These are phyloP conservation scores for Mycena haematopus DNA, from an alignment of 768 basidiomycete species.

Conservation along the genomic window DNA sequence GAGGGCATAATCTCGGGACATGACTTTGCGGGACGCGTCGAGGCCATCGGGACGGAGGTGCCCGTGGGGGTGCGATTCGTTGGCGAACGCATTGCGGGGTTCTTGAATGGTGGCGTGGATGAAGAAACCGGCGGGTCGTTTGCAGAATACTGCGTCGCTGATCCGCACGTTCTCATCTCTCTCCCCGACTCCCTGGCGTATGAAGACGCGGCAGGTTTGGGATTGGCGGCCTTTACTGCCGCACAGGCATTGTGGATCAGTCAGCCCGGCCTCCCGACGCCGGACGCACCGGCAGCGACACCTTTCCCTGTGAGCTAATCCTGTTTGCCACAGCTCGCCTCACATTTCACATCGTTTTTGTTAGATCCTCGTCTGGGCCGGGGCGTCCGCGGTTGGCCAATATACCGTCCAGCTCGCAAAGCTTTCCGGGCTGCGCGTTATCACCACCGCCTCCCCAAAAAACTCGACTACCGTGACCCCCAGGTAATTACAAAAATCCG, in stretches of 20 bases:
- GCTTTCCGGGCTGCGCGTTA: constrained; percentile 49
- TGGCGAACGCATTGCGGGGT: constrained; percentile 37
- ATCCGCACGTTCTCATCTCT: constrained; percentile 26
- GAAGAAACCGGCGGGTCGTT: constrained; percentile 20
- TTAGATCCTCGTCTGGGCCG: constrained; percentile 24
- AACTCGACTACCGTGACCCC: constrained; percentile 40
- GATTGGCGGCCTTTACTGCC: constrained; percentile 29
- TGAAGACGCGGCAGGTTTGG: constrained; percentile 28
- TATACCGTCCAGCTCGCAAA: constrained; percentile 31
- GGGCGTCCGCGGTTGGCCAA: constrained; percentile 25
- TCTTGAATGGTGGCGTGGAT: constrained; percentile 30
- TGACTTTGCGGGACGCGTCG: constrained; percentile 36
- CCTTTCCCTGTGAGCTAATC: constrained; percentile 21
- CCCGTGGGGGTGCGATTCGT: constrained; percentile 18
- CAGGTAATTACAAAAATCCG: constrained; percentile 34
- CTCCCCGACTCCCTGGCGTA: constrained; percentile 25
- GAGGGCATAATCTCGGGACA: constrained; percentile 33
- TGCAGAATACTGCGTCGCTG: constrained; percentile 31
- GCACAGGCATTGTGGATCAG: constrained; percentile 29
- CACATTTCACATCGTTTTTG: neutral
- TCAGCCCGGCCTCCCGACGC: constrained; percentile 27
- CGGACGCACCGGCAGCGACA: constrained; percentile 14
- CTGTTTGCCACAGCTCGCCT: neutral
- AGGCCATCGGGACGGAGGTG: constrained; percentile 31
- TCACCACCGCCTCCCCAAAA: constrained; percentile 47